Base-by-base conservation (phyloP, 1,284 basidiomycete genomes). In the Cerioporus squamosus region DNA sequence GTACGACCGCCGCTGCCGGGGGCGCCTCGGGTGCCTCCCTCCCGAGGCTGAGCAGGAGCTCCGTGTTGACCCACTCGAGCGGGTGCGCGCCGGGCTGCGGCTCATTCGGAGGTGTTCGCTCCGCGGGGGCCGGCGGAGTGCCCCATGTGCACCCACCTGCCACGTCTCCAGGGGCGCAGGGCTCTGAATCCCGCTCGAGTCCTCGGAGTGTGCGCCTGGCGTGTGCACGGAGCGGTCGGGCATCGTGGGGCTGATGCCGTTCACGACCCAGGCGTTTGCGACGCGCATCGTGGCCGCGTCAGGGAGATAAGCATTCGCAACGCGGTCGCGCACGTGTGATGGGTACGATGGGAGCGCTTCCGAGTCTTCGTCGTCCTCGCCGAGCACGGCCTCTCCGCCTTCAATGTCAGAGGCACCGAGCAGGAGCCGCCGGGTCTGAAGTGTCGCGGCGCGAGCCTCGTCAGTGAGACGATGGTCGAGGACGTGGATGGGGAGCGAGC, bases 261-360 rank as follows among this genome's bases (percentile, higher is more conserved):
- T 72, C 51, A 69, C 68, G 42, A 86, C 73, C 83, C 85, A 87
- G 2, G 88, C 86, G 61, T 89, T 87, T 10, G 81, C 76, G 31
- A 90, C 81, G 26, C 89, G 84, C 69, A 90, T 80, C 12, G 87
- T 87, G 7, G 81, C 80, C 12, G 80, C 74, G 49, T 88, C 87
- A 0, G 87, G 82, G 5, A 90, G 72, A 63, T 79, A 88, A 80
- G 88, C 85, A 68, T 93, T 90, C 40, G 95, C 93, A 39, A 97
- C 86, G 36, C 95, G 85, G 72, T 97, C 95, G 46, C 92, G 86
- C 12, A 97, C 87, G 73, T 97, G 95, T 51, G 93, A 86, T 20
- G 81, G 84, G 74, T 97, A 97, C 61, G 90, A 92, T 93, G 95
- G 14, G 95, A 82, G 69, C 14, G 43, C 53, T 20, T 64, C 62